Evolutionary conservation across 768 basidiomycete species (phyloP), one percentile per base, ranked within the genome.

Genomic region (Brasilioporus rufonigricans): DNA sequence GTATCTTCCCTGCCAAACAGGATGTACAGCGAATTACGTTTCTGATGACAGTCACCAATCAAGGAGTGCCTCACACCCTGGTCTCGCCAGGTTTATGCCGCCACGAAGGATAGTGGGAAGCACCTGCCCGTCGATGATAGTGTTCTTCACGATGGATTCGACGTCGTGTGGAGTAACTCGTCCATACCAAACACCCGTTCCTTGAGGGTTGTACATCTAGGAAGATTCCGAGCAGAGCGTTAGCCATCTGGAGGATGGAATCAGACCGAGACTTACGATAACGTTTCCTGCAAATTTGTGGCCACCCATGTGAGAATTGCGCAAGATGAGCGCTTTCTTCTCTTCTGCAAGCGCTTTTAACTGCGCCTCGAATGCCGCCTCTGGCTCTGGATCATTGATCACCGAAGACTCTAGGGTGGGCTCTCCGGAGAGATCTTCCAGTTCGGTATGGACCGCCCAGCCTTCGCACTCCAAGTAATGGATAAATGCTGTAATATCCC

Each of bases 201-300:
- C 94, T 53, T 84, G 80, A 0, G 94, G 93, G 44, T 85, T 91
- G 71, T 91, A 87, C 65, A 98, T 91, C 89, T 94, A 63, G 19
- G 13, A 35, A 31, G 12, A 47, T 43, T 33, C 44, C 51, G 18
- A 24, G 31, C 45, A 16, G 1, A 31, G 32, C 39, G 44, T 44
- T 5, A 56, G 14, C 31, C 24, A 26, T 5, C 5, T 31, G 38
- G 32, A 38, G 14, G 13, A 49, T 27, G 18, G 13, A 39, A 44
- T 41, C n/a, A 24, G 18, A 52, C 21, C 7, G 50, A 46, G 36
- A 83, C 92, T 63, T 68, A 93, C 93, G 56, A 93, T 85, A 61
- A 90, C 86, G 64, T 95, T 94, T 38, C 94, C 94, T 35, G 92
- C 88, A 67, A 87, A 98, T 63, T 87, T 87, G 76, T 98, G 96